Evolutionary conservation across 208 protist species (phyloP), one percentile per base, ranked within the genome.

Genomic region (Trypanosoma avium): DNA sequence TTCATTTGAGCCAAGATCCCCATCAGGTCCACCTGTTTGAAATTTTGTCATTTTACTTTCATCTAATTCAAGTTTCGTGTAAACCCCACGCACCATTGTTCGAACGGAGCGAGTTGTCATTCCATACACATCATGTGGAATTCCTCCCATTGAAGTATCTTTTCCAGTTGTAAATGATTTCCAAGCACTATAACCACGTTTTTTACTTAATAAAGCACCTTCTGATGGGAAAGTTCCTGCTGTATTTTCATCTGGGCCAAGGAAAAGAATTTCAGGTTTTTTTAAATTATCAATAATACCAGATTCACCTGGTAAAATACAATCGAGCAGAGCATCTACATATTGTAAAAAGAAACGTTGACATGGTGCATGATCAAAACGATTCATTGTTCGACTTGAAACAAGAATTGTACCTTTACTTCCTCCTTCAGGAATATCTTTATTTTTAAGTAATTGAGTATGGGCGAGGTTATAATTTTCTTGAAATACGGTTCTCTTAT

Each of bases 161-260:
- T 99, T 99, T 63, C 97, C 97, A 29, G 97, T 98, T 46, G 97
- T 98, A 67, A 99, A 98, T 54, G 92, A 94, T 75, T 98, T 98
- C 96, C 97, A 98, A 47, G 86, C 90, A 9, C 60, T 56, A 72
- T 90, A 96, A 38, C 88, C 90, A 43, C 92, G 83, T 13, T 75
- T 50, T 71, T 92, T 96, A 69, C 90, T 89, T 79, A 87, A 77
- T 32, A 92, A 61, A 17, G 87, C 81, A 36, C 84, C 89, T 6
- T 75, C 81, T 17, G 79, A 77, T 4, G 82, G 81, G 73, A 94
- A 87, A 29, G 78, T 84, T 68, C 97, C 91, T 24, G 95, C 95
- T 4, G 95, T 98, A 75, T 95, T 93, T 77, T 98, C 93, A 59
- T 97, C 91, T n/a, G 97, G 97, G 27, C 97, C 97, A 15, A 98